Percentiles rank a stretch among this genome's conserved stretches.
Evolutionary conservation across 495 filamentous ascomycete genomes (phyloP).

Genomic region (Lasiosphaeria miniovina): DNA sequence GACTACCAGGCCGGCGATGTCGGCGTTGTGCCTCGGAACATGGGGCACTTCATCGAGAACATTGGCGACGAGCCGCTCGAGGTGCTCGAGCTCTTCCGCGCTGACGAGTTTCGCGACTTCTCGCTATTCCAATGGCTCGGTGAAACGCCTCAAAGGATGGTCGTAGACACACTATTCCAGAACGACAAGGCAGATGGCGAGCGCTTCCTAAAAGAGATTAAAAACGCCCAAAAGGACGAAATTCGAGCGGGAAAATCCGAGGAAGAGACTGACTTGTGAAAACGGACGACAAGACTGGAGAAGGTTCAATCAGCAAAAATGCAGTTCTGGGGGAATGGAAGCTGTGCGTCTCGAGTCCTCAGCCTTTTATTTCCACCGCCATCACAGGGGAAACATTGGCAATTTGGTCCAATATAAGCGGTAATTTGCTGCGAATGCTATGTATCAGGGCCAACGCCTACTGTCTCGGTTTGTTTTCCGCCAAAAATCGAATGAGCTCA

Average conservation of each 20-base stretch:
- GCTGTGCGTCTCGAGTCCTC: no score
- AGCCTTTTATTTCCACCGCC: no score
- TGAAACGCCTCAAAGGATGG: conserved; percentile 59
- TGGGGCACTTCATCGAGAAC: conserved; percentile 64
- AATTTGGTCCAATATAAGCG: no score
- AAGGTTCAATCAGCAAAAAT: no score
- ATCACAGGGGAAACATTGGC: no score
- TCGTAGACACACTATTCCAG: conserved; percentile 59
- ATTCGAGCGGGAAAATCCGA: neutral
- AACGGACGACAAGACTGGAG: no score
- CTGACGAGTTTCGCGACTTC: conserved; percentile 60
- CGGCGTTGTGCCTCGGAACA: conserved; percentile 58
- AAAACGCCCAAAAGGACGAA: conserved; percentile 47
- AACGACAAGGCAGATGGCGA: conserved; percentile 51
- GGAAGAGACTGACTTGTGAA: conserved; percentile 9
- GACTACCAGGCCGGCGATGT: conserved; percentile 54
- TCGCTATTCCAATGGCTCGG: conserved; percentile 68
- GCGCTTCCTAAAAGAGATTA: conserved; percentile 54
- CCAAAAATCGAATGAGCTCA: no score
- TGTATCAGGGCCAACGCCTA: no score
- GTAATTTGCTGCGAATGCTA: no score
- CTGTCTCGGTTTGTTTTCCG: no score
- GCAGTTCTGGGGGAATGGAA: no score
- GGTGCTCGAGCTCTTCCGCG: conserved; percentile 58
- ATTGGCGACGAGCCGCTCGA: conserved; percentile 58